A percentile compares a stretch with the other conserved stretches of the same genome.
Conservation (phyloP, 2,329 filamentous ascomycete genomes). For the Helotiales sp. region DNA sequence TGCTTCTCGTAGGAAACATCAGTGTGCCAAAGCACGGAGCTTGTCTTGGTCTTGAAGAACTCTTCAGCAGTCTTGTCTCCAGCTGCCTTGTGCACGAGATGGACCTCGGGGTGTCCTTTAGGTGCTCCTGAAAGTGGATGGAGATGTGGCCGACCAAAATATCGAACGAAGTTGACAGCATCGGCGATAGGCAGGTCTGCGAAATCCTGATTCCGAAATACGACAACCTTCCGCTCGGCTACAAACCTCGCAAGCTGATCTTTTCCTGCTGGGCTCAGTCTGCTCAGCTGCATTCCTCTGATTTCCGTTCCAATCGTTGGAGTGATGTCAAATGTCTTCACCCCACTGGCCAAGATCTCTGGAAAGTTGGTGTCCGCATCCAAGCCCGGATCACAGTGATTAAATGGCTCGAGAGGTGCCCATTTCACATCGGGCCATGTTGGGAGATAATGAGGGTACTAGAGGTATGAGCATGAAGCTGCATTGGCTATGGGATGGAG, state of each 20-base stretch:
- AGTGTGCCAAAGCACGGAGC: conserved; percentile 84
- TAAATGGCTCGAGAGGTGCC: conserved; percentile 65
- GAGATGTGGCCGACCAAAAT: conserved; percentile 81
- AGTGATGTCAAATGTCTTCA: conserved; percentile 60
- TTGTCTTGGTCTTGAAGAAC: conserved; percentile 70
- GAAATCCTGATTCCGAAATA: conserved; percentile 76
- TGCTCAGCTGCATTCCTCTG: conserved; percentile 68
- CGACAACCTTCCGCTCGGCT: conserved; percentile 75
- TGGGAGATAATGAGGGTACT: conserved; percentile 73
- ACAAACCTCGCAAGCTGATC: conserved; percentile 76
- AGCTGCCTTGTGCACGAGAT: conserved; percentile 74
- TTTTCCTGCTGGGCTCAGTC: conserved; percentile 66
- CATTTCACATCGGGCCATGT: conserved; percentile 65
- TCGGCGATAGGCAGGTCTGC: conserved; percentile 68
- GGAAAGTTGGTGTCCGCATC: conserved; percentile 70
- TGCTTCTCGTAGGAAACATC: conserved; percentile 88
- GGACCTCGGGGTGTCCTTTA: conserved; percentile 70
- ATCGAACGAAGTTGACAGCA: conserved; percentile 67
- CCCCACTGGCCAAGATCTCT: conserved; percentile 61
- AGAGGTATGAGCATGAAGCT: neutral
- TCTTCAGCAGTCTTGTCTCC: conserved; percentile 59
- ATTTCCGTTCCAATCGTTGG: conserved; percentile 75
- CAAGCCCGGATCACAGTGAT: conserved; percentile 74
- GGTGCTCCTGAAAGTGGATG: conserved; percentile 78
- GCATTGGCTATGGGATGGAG: neutral